Base-by-base conservation (phyloP, 1,284 basidiomycete species). In the Mycena sp. region DNA sequence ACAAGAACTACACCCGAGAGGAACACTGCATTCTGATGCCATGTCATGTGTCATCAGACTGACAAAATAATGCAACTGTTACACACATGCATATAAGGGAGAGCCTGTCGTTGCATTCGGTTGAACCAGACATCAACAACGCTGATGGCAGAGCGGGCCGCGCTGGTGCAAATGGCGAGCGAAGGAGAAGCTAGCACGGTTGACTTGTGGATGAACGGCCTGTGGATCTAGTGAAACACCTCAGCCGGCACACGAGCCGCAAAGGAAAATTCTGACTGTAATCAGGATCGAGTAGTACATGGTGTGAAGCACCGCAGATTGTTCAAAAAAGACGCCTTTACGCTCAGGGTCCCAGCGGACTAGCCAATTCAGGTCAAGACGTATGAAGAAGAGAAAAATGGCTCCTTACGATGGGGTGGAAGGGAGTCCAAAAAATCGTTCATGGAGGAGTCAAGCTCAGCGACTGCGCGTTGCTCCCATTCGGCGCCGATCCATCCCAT, bases 131-230 rank as follows among this genome's bases (percentile, higher is more conserved):
- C 40, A 29, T 72, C 68, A 26, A 72, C 44, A 10, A 73, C 67
- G 41, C 63, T 67, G 26, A 69, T 61, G 46, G 71, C 72, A 11
- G 72, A 72, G 10, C 76, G 69, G n/a, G 76, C 75, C 3, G 76
- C 75, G 52, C 72, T 72, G 3, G 73, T 69, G 54, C 74, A 77
- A n/a, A 77, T 75, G 7, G 73, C 68, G n/a, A 75, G 60, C 1
- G 74, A 76, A 10, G 73, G 70, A 6, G 58, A 53, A 26, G 51
- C 49, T 7, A 71, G 48, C 1, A 12, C 17, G 16, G 67, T 70
- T 4, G 67, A 43, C 32, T 70, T 71, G 26, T 58, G 64, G 40
- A 89, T 87, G 25, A 53, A 89, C 0, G 85, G 86, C 9, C 87
- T 82, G 70, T 90, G 88, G 46, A 89, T 83, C 65, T 67, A 23